Base-by-base conservation (phyloP, 78 protist genomes). In the Dictyostelium intermedium region DNA sequence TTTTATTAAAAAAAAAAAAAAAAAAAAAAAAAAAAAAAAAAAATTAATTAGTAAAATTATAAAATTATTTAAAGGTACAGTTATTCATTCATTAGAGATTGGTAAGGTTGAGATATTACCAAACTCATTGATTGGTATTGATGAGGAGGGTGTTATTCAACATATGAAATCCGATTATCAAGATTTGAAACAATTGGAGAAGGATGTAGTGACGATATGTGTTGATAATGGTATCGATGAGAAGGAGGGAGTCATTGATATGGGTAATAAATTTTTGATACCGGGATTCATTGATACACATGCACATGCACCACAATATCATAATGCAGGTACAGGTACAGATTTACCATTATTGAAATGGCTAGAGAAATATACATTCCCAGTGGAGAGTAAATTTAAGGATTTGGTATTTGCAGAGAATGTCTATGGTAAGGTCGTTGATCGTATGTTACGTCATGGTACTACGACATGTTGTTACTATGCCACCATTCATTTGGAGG, bases 251-350 rank as follows among this genome's bases (percentile, higher is more conserved):
- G 70, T 92, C 0, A 56, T 82, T 2, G 74, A 95, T 53, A 60
- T 95, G 80, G 95, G 95, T 5, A 83, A 73, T 13, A 79, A 89
- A 72, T 97, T 98, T 39, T 27, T 98, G 23, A 35, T 98, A 1
- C 99, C 99, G 3, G 99, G 99, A 13, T 81, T 98, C 16, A 61
- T 98, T 77, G 99, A 98, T 69, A 96, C 98, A 4, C 99, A 98
- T 35, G 82, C 87, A 2, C 99, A 98, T 84, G 99, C 99, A 18
- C 98, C 99, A 37, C 99, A 98, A 66, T 96, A 93, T 43, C 94
- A 73, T 25, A 85, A 91, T 72, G 82, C 96, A 3, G 99, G 98
- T 30, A 93, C 86, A 0, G 99, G 98, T 34, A 69, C 91, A 23
- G 98, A 97, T 50, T 61, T 92, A 32, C 96, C 97, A 13, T 83